Conservation (phyloP, 352 stramenopile species). For the Phytophthora quininea region DNA sequence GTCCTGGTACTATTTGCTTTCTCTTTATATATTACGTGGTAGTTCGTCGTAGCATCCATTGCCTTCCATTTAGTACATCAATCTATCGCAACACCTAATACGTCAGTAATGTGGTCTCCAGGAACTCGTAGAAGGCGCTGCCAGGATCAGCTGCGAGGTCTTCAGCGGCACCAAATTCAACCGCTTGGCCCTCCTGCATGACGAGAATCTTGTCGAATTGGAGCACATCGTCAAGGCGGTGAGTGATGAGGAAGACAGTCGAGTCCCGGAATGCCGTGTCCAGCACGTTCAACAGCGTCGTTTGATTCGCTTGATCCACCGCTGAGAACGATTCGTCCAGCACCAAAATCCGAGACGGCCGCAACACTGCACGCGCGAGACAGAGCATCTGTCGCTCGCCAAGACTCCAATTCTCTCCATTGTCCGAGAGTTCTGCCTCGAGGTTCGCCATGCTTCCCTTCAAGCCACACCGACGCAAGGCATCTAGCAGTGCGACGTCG, state of each 20-base stretch:
- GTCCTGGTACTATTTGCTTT: not conserved
- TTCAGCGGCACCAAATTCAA: conserved; percentile 49
- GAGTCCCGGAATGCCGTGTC: conserved; percentile 88
- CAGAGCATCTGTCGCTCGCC: conserved; percentile 97
- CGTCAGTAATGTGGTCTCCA: conserved; percentile 54
- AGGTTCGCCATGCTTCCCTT: conserved; percentile 39
- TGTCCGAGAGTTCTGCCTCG: conserved; percentile 67
- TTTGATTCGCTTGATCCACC: conserved; percentile 63
- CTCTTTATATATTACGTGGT: conserved; percentile 4
- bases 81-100: conserved; percentile 19
- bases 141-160: conserved; percentile 43
- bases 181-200: conserved; percentile 37
- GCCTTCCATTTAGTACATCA: not conserved
- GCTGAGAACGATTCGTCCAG: conserved; percentile 89
- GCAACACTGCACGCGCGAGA: conserved; percentile 93
- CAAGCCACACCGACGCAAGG: conserved; percentile 47
- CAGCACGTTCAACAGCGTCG: conserved; percentile 80
- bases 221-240: conserved; percentile 93
- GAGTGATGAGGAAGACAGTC: conserved; percentile 97
- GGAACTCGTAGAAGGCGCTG: conserved; percentile 57
- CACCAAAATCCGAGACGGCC: conserved; percentile 85
- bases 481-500: conserved; percentile 60
- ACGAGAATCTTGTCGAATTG: conserved; percentile 45
- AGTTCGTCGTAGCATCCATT: not conserved
- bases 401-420: conserved; percentile 95